Evolutionary conservation across 805 yeast species (phyloP), one percentile per base, ranked within the genome.

Genomic region (Candida montana): DNA sequence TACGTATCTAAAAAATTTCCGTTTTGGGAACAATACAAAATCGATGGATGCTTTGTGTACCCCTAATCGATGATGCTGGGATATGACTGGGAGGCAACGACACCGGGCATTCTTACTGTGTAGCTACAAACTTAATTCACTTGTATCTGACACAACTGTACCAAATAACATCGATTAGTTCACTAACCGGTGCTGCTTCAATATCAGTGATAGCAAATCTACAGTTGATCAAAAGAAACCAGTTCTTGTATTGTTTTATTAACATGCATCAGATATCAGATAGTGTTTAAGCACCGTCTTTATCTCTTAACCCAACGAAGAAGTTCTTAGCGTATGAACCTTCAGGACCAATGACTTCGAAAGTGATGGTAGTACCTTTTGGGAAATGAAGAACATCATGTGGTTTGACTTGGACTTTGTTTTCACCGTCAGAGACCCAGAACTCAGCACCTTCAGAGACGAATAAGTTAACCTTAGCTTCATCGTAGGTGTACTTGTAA

Each of bases 381-480:
- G 70, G 71, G 69, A 81, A 81, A 71, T 74, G 80, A 53, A 81
- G 73, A 17, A 77, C 81, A 51, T 81, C 87, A 40, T 83, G 83
- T 46, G 85, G 83, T 34, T 68, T 61, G 37, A 72, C 83, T 42
- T 65, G 66, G 37, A 74, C 79, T 50, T 72, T 68, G 59, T 67
- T 65, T 12, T 86, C 85, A 45, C 80, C 86, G 52, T 81, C 88
- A 41, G 75, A 54, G 49, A 81, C 68, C 42, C 66, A 67, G 68
- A 76, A 80, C 33, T 53, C 49, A 57, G 56, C 58, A 45, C 77
- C 79, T 50, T 86, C 88, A 52, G 74, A 78, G 45, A 77, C 81
- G 61, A 79, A 83, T 48, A 81, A 68, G 60, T 78, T 71, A 53
- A 81, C 68, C 65, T 81, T 81, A 81, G 77, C 77, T 66, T 80